A percentile compares a stretch with the other conserved stretches of the same genome.
Evolutionary conservation across 441 rosid species (phyloP).

Genomic region (Gossypium schwendimanii): DNA sequence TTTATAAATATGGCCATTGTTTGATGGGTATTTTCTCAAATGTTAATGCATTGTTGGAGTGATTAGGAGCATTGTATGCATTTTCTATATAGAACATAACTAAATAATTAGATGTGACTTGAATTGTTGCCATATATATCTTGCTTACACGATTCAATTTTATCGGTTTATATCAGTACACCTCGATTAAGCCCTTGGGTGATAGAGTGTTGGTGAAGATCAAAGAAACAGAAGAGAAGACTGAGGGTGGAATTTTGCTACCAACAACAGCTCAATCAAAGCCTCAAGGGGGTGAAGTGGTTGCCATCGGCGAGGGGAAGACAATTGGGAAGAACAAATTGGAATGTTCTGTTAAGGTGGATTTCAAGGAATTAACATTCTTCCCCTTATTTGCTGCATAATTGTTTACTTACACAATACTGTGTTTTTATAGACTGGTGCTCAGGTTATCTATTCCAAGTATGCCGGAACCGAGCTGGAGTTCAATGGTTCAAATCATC

Average conservation of each 20-base stretch:
- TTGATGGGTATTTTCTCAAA: not conserved
- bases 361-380: not conserved
- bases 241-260: slow-evolving; percentile 74
- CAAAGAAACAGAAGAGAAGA: slow-evolving; percentile 76
- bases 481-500: slow-evolving; percentile 70
- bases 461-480: slow-evolving; percentile 86
- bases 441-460: slow-evolving; percentile 75
- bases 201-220: slow-evolving; percentile 83
- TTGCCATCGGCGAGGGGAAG: slow-evolving; percentile 86
- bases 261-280: slow-evolving; percentile 78
- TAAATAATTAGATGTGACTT: not conserved
- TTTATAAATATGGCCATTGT: not conserved
- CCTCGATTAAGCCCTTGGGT: slow-evolving; percentile 73
- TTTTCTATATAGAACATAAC: not conserved
- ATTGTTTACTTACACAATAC: not conserved
- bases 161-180: slow-evolving; percentile 41
- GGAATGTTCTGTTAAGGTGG: slow-evolving; percentile 57
- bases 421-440: slow-evolving; percentile 50
- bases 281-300: slow-evolving; percentile 89
- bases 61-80: not conserved
- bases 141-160: not conserved
- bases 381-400: not conserved
- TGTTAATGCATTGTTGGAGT: not conserved
- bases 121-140: not conserved
- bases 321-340: slow-evolving; percentile 52